Conservation (phyloP, 495 filamentous ascomycete genomes). For the Trichoderma asperelloides region DNA sequence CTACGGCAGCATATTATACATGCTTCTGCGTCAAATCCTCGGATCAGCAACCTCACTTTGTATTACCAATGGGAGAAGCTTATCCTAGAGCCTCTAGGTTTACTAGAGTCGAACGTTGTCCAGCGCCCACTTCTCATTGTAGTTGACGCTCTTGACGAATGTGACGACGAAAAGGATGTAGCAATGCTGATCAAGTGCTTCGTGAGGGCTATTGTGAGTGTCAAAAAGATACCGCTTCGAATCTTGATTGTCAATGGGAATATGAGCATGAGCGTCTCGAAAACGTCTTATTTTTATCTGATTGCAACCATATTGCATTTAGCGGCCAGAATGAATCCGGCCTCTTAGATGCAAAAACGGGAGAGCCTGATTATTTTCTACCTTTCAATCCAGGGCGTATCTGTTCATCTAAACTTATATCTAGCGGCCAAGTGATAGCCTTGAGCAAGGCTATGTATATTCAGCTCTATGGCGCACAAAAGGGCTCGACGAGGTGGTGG, state of each 20-base stretch:
- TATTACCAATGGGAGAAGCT: constrained; percentile 37
- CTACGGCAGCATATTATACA: constrained; percentile 13
- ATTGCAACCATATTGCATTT: neutral
- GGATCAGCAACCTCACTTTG: constrained; percentile 21
- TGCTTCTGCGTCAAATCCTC: constrained; percentile 5
- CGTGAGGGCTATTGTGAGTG: constrained; percentile 23
- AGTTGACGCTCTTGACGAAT: constrained; percentile 46
- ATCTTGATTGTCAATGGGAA: neutral
- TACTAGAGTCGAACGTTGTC: neutral
- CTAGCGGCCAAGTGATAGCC: neutral
- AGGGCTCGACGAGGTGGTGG: neutral
- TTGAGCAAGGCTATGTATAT: neutral
- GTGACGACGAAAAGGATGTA: constrained; percentile 29
- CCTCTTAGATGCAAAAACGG: neutral
- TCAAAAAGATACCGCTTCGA: constrained; percentile 7
- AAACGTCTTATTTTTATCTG: neutral
- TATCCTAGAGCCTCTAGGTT: constrained; percentile 27
- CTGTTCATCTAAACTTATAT: neutral
- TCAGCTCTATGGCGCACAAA: neutral
- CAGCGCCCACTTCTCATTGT: constrained; percentile 25
- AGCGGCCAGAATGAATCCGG: neutral
- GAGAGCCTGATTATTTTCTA: neutral
- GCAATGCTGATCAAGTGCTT: constrained; percentile 14
- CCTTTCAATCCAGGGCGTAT: neutral
- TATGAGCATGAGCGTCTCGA: too few relatives aligned